Base-by-base conservation (phyloP, 2,329 filamentous ascomycete species). In the Diplodia scrobiculata region DNA sequence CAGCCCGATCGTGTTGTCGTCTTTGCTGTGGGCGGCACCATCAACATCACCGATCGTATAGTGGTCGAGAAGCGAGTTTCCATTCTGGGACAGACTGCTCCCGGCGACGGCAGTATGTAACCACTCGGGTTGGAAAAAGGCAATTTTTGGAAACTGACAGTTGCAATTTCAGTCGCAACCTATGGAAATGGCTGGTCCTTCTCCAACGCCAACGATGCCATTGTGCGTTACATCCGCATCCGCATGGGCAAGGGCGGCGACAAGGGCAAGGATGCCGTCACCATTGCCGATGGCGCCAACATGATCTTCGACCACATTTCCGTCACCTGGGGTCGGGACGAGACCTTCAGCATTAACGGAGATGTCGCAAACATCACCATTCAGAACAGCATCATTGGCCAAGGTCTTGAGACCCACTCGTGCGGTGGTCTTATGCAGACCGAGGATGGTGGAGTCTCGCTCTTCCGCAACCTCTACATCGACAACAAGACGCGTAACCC, bases 281-380 rank as follows among this genome's bases (percentile, higher is more conserved):
- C 78, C 19, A 84, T 86, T 66, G 84, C 83, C 5, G 79, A 83
- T 9, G 83, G 83, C 7, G 73, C 74, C 36, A 83, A 80, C 68
- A 84, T 86, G 76, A 85, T 86, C 53, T 84, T 86, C 69, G 84
- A 86, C 71, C 84, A 86, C 68, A 74, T 84, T 36, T 82, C 79
- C 21, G 80, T 82, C 17, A 79, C 81, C 0, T 86, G 83, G 81
- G 84, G 84, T n/a, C 81, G 82, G 11, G 83, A 84, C 67, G 84
- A 86, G 73, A 85, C 81, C 0, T 84, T 84, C 69, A 81, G 79
- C 13, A 84, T 85, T 70, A 83, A 75, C 25, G 83, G 82, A 0
- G 76, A 76, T 1, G 74, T 75, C 17, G 68, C 69, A 0, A 84
- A 84, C 64, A 79, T 84, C 53, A 84, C 83, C 0, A 79, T 85